Conservation (phyloP, 176 grass and related monocot species). For the maize (Zea mays) region DNA sequence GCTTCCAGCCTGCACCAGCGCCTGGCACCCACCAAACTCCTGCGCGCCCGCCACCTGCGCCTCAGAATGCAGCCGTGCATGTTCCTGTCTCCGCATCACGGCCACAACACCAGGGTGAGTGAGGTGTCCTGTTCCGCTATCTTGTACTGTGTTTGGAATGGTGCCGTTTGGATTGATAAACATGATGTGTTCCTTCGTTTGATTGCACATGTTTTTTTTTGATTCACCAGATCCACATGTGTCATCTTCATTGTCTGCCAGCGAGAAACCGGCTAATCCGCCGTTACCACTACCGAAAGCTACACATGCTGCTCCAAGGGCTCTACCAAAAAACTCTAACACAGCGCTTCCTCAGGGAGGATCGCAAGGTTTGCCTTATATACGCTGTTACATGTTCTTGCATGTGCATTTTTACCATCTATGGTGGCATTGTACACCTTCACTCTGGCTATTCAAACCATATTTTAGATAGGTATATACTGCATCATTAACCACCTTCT, state of each 20-base stretch:
- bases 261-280: conserved; percentile 44
- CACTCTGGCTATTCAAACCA: not conserved
- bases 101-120: conserved; percentile 46
- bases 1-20: conserved; percentile 57
- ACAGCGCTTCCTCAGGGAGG: conserved; percentile 43
- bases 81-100: conserved; percentile 17
- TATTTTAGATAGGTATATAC: conserved; percentile 18
- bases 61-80: conserved; percentile 50
- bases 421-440: not conserved
- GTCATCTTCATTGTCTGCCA: not conserved
- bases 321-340: conserved; percentile 43
- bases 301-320: conserved; percentile 49
- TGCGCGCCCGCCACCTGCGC: conserved; percentile 36
- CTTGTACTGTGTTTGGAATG: not conserved
- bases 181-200: not conserved
- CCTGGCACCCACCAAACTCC: conserved; percentile 41
- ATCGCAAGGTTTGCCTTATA: conserved; percentile 31
- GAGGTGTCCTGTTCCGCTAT: not conserved
- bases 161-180: too few species aligned
- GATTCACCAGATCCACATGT: conserved; percentile 21
- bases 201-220: conserved; percentile 19
- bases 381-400: not conserved
- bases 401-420: not conserved
- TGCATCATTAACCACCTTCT: conserved; percentile 24
- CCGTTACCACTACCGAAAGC: conserved; percentile 48